Evolutionary conservation across 176 grass and related monocot genomes (phyloP), one percentile per base, ranked within the genome.

Genomic region (Aegilops speltoides): DNA sequence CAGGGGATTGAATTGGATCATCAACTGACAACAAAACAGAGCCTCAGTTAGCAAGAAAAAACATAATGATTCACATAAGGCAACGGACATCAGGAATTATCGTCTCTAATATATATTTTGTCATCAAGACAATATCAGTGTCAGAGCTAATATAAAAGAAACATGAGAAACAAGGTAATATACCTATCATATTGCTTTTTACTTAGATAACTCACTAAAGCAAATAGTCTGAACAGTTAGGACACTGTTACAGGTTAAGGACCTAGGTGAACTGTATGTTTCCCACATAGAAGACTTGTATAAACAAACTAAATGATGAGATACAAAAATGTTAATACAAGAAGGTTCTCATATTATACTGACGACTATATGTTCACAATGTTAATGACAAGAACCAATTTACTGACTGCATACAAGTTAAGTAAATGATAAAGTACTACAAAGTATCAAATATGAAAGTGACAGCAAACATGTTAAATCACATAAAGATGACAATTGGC

Each of bases 21-120:
- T 69, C 81, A 86, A 52, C 89, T 91, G 89, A 8, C 16, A 85
- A 12, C 22, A 85, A 13, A 88, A 46, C 11, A 87, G 76, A 76
- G 5, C 40, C 10, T 40, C 2, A 29, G 59, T 87, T 25, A 91
- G 48, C 60, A 68, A 79, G 15, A 76, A 13, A 46, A 59, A 50
- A 74, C 41, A 48, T 48, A 46, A 48, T 1, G 13, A 69, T 16
- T 36, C 15, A n/a, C 26, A 16, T 36, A 40, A 17, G 69, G n/a
- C 61, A 79, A 33, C 56, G 43, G 23, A 63, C 8, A 24, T 72
- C n/a, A n/a, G 5, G 12, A 62, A 67, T 70, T 86, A 68, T 45
- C 24, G 77, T 29, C 62, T 70, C 6, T 56, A 8, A 56, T 56
- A 62, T 25, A 22, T 8, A 29, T 36, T 72, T 2, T 16, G 57